phyloP scores from a whole-genome alignment of 2,329 filamentous ascomycete genomes.

The Biscogniauxia marginata region DNA sequence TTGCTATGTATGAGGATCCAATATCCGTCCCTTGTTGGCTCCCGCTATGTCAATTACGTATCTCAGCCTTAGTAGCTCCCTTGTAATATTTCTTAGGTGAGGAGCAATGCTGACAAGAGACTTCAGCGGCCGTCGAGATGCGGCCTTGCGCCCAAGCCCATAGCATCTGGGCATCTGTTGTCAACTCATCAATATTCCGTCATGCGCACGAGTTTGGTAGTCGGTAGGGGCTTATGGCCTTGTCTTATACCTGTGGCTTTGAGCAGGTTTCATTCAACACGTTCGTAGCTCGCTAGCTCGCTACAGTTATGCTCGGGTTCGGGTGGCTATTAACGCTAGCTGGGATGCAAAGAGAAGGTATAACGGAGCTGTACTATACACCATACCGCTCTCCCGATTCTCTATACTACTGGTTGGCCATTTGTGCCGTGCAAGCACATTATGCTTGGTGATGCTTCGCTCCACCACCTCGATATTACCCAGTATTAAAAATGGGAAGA shows the following conservation, averaged over 20 bases:
- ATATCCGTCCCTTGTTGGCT: not conserved
- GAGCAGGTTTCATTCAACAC: not conserved
- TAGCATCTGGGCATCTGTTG: not conserved
- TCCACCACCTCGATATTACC: slow-evolving; percentile 9
- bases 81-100: not conserved
- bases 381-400: slow-evolving; percentile 11
- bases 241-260: not conserved
- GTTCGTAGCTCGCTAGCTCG: not conserved
- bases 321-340: not conserved
- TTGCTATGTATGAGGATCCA: not conserved
- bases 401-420: slow-evolving; percentile 10
- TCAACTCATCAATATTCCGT: not conserved
- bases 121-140: not conserved
- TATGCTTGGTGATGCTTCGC: slow-evolving; percentile 16
- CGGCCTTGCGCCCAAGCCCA: not conserved
- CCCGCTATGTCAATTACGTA: not conserved
- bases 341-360: slow-evolving; percentile 9
- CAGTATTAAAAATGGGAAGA: slow-evolving; percentile 14
- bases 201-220: not conserved
- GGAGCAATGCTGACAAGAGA: not conserved
- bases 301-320: not conserved
- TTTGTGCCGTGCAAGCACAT: slow-evolving; percentile 11
- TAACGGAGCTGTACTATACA: slow-evolving; percentile 9
- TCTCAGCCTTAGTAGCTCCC: not conserved
- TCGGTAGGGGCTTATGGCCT: not conserved